Base-by-base conservation (phyloP, 2,329 filamentous ascomycete species). In the Fusarium cyanostomum region DNA sequence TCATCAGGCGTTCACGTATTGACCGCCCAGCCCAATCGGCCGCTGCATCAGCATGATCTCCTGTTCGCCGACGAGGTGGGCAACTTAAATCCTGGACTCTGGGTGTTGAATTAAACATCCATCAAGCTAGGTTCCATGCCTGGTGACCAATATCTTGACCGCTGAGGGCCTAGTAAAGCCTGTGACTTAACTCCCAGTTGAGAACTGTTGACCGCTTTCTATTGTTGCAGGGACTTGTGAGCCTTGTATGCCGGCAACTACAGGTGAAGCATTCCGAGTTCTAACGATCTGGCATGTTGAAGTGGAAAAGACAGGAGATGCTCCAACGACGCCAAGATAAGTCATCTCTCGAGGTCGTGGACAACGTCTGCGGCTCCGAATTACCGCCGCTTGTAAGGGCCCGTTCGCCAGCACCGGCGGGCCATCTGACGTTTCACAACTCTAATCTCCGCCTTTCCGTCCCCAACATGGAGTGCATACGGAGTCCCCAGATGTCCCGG, bases 401-500 rank as follows among this genome's bases (percentile, higher is more conserved):
- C 62, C 62, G 53, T 65, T 56, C 58, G 18, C 50, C 35, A 8
- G 15, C 18, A 11, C 13, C 38, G 15, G 37, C 39, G 35, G 35
- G 52, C 48, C 62, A 65, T 39, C 33, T 48, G 52, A 39, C 24
- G 62, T 65, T 65, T 65, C 62, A 63, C 45, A 45, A 63, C 10
- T 38, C 27, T 53, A 46, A 56, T 66, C 49, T 58, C 48, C 59
- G 56, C 59, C 59, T 49, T 58, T 39, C 35, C 37, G 44, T 30
- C 16, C 10, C 39, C 45, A 27, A 59, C 38, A 44, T 38, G 55
- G 54, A 63, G 59, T 41, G 13, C 53, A 43, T 43, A 50, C 42
- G 59, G 60, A 65, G 62, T 59, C 62, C 62, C 62, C 62, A 63
- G 62, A 65, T 50, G 21, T 59, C 56, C 51, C 43, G 33, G 30